phyloP scores from a whole-genome alignment of 2,329 filamentous ascomycete species.

The Xylogone sp. region DNA sequence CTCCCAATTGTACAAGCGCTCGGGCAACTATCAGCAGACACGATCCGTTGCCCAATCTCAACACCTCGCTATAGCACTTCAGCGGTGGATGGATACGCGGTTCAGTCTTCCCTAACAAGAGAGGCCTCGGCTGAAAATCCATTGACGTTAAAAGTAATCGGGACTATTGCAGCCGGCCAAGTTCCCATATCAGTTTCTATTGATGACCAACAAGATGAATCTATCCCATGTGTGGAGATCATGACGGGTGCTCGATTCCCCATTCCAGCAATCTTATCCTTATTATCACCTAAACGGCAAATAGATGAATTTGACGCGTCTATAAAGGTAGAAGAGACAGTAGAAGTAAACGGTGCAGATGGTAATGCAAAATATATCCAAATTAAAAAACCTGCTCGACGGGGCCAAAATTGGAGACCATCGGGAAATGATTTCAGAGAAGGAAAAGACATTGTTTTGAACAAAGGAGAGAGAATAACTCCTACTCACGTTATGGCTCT shows the following conservation, averaged over 20 bases:
- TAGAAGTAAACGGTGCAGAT: neutral
- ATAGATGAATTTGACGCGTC: neutral
- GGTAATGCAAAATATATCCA: slow-evolving; percentile 7
- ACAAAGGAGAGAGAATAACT: slow-evolving; percentile 9
- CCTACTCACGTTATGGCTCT: slow-evolving; percentile 21
- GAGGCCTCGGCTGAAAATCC: slow-evolving; percentile 10
- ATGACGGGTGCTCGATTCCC: slow-evolving; percentile 27
- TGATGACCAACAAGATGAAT: neutral
- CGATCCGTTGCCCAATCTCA: neutral
- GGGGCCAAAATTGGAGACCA: slow-evolving; percentile 15
- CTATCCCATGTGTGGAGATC: slow-evolving; percentile 20
- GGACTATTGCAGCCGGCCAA: slow-evolving; percentile 17
- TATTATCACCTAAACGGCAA: neutral
- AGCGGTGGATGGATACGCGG: slow-evolving; percentile 2
- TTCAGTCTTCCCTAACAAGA: neutral
- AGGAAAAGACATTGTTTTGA: slow-evolving; percentile 13
- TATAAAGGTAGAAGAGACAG: neutral
- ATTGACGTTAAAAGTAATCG: slow-evolving; percentile 15
- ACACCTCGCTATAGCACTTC: neutral
- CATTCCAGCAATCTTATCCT: neutral
- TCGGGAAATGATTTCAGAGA: slow-evolving; percentile 19
- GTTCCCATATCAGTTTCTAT: slow-evolving; percentile 3
- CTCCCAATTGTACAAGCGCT: neutral
- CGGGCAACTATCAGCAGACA: neutral
- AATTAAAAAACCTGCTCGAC: slow-evolving; percentile 13